Base-by-base conservation (phyloP, 1,284 basidiomycete species). In the Cerrena zonata region DNA sequence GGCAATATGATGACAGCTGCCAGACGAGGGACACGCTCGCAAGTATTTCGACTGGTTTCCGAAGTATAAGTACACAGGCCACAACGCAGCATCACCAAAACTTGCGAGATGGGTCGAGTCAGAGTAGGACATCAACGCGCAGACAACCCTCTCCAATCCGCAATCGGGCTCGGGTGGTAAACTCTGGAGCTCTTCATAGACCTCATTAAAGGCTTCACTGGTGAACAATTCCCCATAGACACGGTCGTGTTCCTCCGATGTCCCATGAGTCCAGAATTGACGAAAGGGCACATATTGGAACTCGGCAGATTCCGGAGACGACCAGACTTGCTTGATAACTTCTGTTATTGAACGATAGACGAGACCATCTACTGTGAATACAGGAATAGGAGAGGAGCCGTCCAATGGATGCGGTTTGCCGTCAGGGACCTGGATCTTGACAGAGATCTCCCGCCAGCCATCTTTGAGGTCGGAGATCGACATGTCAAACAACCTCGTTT, bases 1-100 rank as follows among this genome's bases (percentile, higher is more conserved):
- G 1, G 63, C 68, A 0, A 69, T 23, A 19, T 69, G 70, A 48
- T 75, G 66, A 26, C 59, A 63, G 5, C 65, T 53, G 13, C 54
- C 49, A 0, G 53, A 50, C 0, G 43, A 44, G 0, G 69, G 67
- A 24, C 52, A 53, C 1, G 51, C 52, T 0, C 63, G 58, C 1
- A 45, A 45, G 34, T 69, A 73, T 54, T 74, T 74, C 0, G 67
- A 66, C 25, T 63, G 61, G 26, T 69, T 71, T 2, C 65, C 65
- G 38, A 72, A 64, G 26, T 56, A 67, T 0, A 69, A 27, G 48
- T 74, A 74, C 1, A 70, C 24, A 0, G 70, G 73, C 71, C 71
- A 74, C 0, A 70, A 50, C 3, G 57, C 54, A 2, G 64, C 60
- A 1, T 56, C 51, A 0, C 73, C 69, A 48, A 73, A 74, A 5